phyloP scores from a whole-genome alignment of 164 flowering plant genomes.

The Malania oleifera region DNA sequence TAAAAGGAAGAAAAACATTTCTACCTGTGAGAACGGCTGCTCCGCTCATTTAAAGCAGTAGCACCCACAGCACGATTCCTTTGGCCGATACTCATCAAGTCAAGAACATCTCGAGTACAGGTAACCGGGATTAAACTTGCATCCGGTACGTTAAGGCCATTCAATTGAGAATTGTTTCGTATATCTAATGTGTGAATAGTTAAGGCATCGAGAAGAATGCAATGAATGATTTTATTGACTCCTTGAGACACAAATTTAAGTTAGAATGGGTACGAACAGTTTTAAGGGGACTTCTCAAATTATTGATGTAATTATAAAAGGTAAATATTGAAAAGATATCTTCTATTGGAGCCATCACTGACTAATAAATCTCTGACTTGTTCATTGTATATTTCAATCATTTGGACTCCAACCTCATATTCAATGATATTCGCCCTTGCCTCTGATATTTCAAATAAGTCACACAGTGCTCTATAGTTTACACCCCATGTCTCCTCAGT shows the following conservation, averaged over 20 bases:
- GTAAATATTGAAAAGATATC: conserved; percentile 63
- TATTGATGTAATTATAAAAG: background rate
- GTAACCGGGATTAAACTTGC: conserved; percentile 69
- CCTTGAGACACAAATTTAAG: background rate
- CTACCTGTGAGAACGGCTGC: conserved; percentile 95
- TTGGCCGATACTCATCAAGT: conserved; percentile 74
- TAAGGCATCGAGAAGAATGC: conserved; percentile 26
- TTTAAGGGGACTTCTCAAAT: background rate
- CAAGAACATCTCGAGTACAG: conserved; percentile 69
- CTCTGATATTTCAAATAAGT: conserved; percentile 61
- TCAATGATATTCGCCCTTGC: conserved; percentile 38
- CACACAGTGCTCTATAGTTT: conserved; percentile 73
- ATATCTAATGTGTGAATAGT: conserved; percentile 66
- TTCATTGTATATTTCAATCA: conserved; percentile 95
- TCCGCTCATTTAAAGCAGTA: conserved; percentile 83
- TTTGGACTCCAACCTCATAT: conserved; percentile 78
- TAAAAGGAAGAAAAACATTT: background rate
- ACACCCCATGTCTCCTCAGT: conserved; percentile 81
- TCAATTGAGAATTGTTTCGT: conserved; percentile 64
- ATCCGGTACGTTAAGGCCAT: conserved; percentile 90
- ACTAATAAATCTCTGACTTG: conserved; percentile 88
- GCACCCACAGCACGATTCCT: conserved; percentile 90
- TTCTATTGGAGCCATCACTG: conserved; percentile 60
- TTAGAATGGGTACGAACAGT: background rate
- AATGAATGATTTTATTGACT: background rate